Base-by-base conservation (phyloP, 208 protist species). In the Acanthamoeba sp. region DNA sequence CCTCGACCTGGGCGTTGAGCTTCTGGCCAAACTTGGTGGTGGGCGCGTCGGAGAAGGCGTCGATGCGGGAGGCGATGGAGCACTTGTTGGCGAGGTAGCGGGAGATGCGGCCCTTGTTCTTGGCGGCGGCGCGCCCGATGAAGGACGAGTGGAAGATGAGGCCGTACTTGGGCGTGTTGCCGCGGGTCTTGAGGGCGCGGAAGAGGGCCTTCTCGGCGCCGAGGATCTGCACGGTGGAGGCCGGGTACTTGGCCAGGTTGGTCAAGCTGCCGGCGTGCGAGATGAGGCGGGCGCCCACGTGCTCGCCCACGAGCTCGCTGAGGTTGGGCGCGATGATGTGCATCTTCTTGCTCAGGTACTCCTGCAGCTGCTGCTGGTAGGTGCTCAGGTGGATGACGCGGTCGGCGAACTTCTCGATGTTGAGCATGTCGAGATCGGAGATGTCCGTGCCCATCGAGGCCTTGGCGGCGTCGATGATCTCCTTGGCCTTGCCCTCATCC, bases 121-220 rank as follows among this genome's bases (percentile, higher is more conserved):
- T 99, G 82, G 99, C 98, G 5, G 97, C 82, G 0, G 99, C 99
- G 24, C 98, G 98, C 93, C 99, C 98, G 93, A 99, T 99, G 96
- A 99, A 99, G 16, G 98, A 98, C n/a, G 98, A 99, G 97, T 99
- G 98, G 96, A 99, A 99, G 96, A 99, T 99, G 62, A 99, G 98
- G 91, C 99, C 99, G 96, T 99, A 99, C 97, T 99, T 99, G 94
- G 99, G 99, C 10, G 99, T 99, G 97, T 99, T 99, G 73, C 99
- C 99, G 95, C 98, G 98, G 55, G 98, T 97, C 97, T 99, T 99
- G 27, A 99, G 97, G 2, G 99, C 99, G 48, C 99, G 87, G 98
- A 99, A 99, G 34, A 99, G 98, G 12, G 99, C 99, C 98, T 99
- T 99, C 97, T 99, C 99, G 55, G 99, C 99, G 91, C 99, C 99